phyloP scores from a whole-genome alignment of 73 alveolate species.

The Breviolum minutum region DNA sequence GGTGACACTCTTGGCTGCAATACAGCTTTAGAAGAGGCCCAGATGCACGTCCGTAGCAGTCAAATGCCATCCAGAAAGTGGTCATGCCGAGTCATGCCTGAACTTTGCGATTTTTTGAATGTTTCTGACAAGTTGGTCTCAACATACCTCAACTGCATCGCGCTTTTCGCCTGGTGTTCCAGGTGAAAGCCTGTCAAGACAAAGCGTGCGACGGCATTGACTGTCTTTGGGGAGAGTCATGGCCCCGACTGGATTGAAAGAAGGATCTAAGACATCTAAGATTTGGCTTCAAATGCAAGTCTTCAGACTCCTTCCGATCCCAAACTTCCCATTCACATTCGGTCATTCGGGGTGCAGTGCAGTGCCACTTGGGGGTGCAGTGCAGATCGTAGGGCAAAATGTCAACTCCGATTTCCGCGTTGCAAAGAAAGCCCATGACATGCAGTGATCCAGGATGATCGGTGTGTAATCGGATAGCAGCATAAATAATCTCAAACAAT shows the following conservation, averaged over 20 bases:
- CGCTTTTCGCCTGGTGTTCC: not conserved
- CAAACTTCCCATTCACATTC: too few species aligned
- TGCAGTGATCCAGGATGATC: too few species aligned
- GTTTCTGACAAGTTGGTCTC: not conserved
- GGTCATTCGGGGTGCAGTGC: too few species aligned
- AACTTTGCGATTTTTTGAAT: too few species aligned
- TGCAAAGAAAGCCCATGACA: too few species aligned
- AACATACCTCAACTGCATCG: not conserved
- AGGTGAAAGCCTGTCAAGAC: constrained; percentile 80
- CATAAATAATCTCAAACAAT: too few species aligned
- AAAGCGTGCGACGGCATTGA: constrained; percentile 79
- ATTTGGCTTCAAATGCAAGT: not conserved
- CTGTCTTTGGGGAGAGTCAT: constrained; percentile 61
- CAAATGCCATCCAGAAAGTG: not conserved
- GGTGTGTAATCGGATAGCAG: too few species aligned
- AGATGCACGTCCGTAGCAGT: not conserved
- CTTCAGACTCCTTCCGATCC: too few species aligned
- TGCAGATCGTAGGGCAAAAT: too few species aligned
- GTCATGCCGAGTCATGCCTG: too few species aligned
- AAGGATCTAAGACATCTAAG: not conserved
- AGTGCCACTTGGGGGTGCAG: too few species aligned
- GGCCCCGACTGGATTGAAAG: not conserved
- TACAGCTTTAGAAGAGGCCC: constrained; percentile 70
- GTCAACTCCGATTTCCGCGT: too few species aligned
- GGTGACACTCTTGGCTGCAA: constrained; percentile 91